phyloP scores from a whole-genome alignment of 2,329 filamentous ascomycete species.

The Penicillium expansum region DNA sequence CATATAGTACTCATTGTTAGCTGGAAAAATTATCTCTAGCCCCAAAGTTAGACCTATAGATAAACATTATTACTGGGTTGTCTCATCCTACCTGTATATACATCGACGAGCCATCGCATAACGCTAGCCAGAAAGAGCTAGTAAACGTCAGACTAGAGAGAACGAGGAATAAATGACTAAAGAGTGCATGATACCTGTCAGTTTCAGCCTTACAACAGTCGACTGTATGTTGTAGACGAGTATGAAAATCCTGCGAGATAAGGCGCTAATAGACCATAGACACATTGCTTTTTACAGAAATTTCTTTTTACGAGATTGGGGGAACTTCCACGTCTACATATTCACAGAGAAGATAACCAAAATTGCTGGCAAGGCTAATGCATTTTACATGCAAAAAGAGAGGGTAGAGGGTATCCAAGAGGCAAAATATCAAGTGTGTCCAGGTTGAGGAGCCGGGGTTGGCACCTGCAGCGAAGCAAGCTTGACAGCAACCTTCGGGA shows the following conservation, averaged over 20 bases:
- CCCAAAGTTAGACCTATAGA: no score
- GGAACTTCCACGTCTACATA: not conserved
- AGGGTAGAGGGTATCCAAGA: conserved; percentile 9
- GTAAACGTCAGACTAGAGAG: not conserved
- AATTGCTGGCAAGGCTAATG: not conserved
- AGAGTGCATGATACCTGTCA: not conserved
- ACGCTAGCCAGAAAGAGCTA: not conserved
- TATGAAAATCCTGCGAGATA: not conserved
- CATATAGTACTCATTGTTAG: not conserved
- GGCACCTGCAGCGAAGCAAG: conserved; percentile 33
- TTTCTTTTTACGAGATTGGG: not conserved
- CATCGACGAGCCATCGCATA: not conserved
- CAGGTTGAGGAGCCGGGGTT: not conserved
- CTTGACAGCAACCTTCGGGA: conserved; percentile 64
- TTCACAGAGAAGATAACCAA: not conserved
- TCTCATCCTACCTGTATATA: not conserved
- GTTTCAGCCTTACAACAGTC: not conserved
- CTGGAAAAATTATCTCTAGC: no score
- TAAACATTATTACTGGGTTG: no score
- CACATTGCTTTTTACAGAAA: no score
- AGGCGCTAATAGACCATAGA: not conserved
- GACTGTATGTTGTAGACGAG: not conserved
- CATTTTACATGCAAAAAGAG: not conserved
- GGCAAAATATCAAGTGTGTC: not conserved
- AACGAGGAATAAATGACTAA: not conserved